Percentiles rank a stretch among this genome's conserved stretches.
phyloP scores from a whole-genome alignment of 495 filamentous ascomycete genomes.

The Parathielavia appendiculata region DNA sequence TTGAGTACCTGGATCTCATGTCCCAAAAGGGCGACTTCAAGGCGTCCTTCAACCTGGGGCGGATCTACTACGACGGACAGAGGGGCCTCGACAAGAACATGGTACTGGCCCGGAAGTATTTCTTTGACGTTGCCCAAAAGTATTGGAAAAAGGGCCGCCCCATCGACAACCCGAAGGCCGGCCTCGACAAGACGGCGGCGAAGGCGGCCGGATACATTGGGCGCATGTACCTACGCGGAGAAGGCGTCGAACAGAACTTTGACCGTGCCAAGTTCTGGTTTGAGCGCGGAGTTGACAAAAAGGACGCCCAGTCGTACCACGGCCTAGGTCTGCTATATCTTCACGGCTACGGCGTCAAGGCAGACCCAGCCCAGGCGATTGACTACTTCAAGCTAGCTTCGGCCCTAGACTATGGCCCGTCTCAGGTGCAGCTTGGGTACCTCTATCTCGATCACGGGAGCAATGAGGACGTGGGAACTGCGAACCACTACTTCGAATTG shows the following conservation, averaged over 20 bases:
- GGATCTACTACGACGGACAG: slow-evolving; percentile 86
- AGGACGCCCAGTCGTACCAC: slow-evolving; percentile 82
- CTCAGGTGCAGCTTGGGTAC: slow-evolving; percentile 76
- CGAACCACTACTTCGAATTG: slow-evolving; percentile 86
- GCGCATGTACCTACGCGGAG: slow-evolving; percentile 87
- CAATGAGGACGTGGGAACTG: slow-evolving; percentile 54
- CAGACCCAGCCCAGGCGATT: slow-evolving; percentile 68
- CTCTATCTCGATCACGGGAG: slow-evolving; percentile 90
- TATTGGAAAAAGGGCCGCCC: slow-evolving; percentile 70
- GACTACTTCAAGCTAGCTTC: slow-evolving; percentile 78
- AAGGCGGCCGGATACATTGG: slow-evolving; percentile 91
- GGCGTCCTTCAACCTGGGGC: slow-evolving; percentile 82
- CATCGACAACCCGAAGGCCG: slow-evolving; percentile 43
- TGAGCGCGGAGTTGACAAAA: slow-evolving; percentile 68
- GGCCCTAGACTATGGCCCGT: slow-evolving; percentile 75
- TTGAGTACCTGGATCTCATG: slow-evolving; percentile 93
- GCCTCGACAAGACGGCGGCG: slow-evolving; percentile 74
- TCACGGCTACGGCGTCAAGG: slow-evolving; percentile 71
- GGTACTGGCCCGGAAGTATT: slow-evolving; percentile 71
- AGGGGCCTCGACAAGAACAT: slow-evolving; percentile 68
- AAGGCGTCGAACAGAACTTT: slow-evolving; percentile 78
- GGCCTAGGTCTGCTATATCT: slow-evolving; percentile 82
- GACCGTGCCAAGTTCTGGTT: slow-evolving; percentile 80
- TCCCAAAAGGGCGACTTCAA: slow-evolving; percentile 90
- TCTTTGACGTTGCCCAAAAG: slow-evolving; percentile 70